Evolutionary conservation across 306 rosid species (phyloP), one percentile per base, ranked within the genome.

Genomic region (Bauhinia variegata): DNA sequence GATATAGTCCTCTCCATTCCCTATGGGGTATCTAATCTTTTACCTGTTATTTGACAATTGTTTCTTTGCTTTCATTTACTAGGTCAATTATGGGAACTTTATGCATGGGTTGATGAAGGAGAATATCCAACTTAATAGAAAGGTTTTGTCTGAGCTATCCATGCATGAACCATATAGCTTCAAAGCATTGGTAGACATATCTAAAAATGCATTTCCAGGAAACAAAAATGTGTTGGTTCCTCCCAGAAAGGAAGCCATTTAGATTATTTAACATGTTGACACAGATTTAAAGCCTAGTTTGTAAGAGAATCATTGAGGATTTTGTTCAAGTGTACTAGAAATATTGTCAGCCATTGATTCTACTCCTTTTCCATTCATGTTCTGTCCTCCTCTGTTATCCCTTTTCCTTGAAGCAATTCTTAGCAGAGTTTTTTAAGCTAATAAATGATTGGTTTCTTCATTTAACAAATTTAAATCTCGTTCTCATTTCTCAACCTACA

Each of bases 81-180:
- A 89, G 90, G 97, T 92, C 59, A 89, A 87, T 51, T 92, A 92
- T 44, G 97, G 97, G 5, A 89, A 89, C 78, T 92, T 92, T 70
- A 92, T 92, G 92, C 88, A 89, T 71, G 96, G 97, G 47, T 80
- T 92, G 76, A 53, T 75, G 88, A 87, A 89, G 87, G 97, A 92
- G 87, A 92, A 89, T 73, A 74, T 92, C 70, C 96, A 92, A 77
- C 95, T 92, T 12, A 92, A 92, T 76, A 78, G 97, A 71, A 91
- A 92, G 78, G 97, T 91, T 61, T 69, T 88, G 62, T 88, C 97
- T 0, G 97, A 91, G 84, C 12, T 88, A 13, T 91, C 97, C 28
- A 89, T 91, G 96, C 97, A 91, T 6, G 96, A 91, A 60, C 92
- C 97, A 11, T 70, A 85, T 46, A 87, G 87, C 80, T 87, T 88